A percentile compares a stretch with the other conserved stretches of the same genome.
Conservation (phyloP, 257 asterid species). For the Solanum bulbocastanum region DNA sequence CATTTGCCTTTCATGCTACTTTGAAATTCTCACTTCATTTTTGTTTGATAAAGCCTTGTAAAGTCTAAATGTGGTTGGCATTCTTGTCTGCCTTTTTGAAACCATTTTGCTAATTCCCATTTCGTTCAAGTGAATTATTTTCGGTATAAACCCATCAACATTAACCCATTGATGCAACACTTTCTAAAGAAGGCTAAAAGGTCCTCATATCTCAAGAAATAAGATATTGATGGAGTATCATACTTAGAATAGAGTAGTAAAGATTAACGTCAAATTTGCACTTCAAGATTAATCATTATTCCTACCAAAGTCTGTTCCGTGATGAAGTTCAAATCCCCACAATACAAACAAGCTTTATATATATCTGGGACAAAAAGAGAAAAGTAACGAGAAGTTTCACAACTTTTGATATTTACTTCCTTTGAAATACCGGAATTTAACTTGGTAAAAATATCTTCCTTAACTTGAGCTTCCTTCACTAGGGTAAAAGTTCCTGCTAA, state of each 20-base stretch:
- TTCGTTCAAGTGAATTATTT: background rate
- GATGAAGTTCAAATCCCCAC: background rate
- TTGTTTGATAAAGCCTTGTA: background rate
- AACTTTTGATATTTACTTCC: background rate
- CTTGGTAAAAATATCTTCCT: background rate
- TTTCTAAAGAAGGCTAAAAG: background rate
- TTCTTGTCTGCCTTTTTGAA: background rate
- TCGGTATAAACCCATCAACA: background rate
- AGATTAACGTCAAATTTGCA: background rate
- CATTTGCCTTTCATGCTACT: background rate
- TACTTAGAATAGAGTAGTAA: background rate
- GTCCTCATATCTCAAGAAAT: background rate
- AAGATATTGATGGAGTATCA: background rate
- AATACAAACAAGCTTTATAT: background rate
- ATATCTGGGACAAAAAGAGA: background rate
- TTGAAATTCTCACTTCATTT: background rate
- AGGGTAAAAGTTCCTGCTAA: background rate
- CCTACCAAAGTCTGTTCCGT: background rate
- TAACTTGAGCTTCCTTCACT: background rate
- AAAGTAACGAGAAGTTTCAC: background rate
- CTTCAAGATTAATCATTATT: background rate
- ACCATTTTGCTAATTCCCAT: background rate
- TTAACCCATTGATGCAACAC: background rate
- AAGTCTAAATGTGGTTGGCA: background rate
- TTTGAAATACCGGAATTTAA: background rate